These are phyloP conservation scores for Arthrobotrys megalospora DNA, from an alignment of 2,329 filamentous ascomycete species.

Conservation along the genomic window DNA sequence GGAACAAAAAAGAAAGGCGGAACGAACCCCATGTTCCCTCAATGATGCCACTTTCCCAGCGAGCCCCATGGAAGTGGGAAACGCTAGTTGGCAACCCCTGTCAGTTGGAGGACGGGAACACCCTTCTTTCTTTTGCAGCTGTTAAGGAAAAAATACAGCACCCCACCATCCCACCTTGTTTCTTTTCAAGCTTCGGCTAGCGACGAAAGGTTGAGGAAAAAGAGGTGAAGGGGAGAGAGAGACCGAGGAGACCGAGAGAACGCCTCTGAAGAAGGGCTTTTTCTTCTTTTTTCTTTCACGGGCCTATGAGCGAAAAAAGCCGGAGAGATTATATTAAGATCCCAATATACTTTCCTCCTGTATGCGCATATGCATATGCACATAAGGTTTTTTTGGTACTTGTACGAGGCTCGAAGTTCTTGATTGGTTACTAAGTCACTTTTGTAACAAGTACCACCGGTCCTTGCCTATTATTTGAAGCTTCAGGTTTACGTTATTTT, in stretches of 20 bases:
- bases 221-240: conserved; percentile 11
- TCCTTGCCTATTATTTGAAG: conserved; percentile 7
- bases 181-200: conserved; percentile 1
- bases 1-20: conserved; percentile 36
- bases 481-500: conserved; percentile 5
- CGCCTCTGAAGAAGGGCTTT: not conserved
- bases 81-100: conserved; percentile 40
- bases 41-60: conserved; percentile 61
- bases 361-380: conserved; percentile 44
- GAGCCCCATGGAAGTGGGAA: conserved; percentile 30
- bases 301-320: conserved; percentile 26
- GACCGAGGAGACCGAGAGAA: not conserved
- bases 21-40: conserved; percentile 51
- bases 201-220: conserved; percentile 2
- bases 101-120: conserved; percentile 55
- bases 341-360: conserved; percentile 38
- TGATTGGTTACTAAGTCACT: conserved; percentile 19
- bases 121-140: conserved; percentile 59
- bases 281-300: not conserved
- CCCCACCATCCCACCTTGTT: conserved; percentile 57
- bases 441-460: conserved; percentile 8
- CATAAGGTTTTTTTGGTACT: conserved; percentile 38
- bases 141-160: conserved; percentile 18
- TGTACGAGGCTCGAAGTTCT: conserved; percentile 29
- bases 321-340: conserved; percentile 47